Evolutionary conservation across 2,329 filamentous ascomycete species (phyloP).

Genomic region (Fusarium cicatricum): DNA sequence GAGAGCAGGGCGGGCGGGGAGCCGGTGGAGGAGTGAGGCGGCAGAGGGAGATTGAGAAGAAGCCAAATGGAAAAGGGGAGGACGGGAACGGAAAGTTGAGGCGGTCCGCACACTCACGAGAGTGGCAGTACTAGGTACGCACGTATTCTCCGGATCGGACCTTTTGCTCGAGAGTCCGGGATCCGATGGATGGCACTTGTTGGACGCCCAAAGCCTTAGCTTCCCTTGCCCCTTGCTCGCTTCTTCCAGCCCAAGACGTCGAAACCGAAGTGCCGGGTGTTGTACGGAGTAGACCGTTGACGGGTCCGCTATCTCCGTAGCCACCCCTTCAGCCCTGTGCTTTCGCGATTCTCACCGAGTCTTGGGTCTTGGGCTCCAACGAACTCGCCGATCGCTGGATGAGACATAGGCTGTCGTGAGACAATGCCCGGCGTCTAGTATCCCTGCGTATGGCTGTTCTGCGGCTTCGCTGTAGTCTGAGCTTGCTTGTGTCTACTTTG

Average conservation of each 20-base stretch:
- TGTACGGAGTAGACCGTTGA: no score
- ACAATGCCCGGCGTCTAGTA: constrained; percentile 39
- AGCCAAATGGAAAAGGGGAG: neutral
- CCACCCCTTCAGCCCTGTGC: constrained; percentile 17
- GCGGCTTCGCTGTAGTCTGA: constrained; percentile 48
- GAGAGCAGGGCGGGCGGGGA: constrained; percentile 1
- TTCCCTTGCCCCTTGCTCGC: no score
- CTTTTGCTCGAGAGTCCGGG: no score
- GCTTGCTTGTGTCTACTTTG: constrained; percentile 49
- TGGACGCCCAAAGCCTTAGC: no score
- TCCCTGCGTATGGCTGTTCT: constrained; percentile 45
- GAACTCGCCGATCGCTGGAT: neutral
- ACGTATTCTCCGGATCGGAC: no score
- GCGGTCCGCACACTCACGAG: neutral
- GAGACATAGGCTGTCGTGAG: neutral
- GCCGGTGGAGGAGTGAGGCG: neutral
- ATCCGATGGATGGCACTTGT: no score
- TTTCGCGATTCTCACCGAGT: neutral
- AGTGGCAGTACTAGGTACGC: no score
- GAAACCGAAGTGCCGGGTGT: no score
- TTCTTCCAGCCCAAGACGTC: no score
- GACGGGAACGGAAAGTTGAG: neutral
- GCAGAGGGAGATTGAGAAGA: neutral
- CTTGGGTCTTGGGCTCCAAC: neutral
- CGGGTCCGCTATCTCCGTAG: no score